Evolutionary conservation across 305 asterid species (phyloP), one percentile per base, ranked within the genome.

Genomic region (Petunia hybrid): DNA sequence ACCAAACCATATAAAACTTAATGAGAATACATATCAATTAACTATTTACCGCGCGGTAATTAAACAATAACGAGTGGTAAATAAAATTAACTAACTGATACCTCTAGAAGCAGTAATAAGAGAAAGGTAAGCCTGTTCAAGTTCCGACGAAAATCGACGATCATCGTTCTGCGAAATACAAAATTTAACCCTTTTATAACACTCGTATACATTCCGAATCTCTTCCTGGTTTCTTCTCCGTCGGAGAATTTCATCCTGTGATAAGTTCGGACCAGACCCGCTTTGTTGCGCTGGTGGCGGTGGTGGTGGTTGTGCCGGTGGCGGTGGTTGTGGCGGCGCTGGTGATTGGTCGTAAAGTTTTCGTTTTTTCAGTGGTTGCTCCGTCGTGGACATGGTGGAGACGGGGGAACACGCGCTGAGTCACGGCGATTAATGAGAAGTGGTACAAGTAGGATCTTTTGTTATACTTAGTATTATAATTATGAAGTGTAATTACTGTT

Each of bases 321-420:
- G 90, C 39, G 86, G 86, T 16, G 80, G 80, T 39, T 85, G 78
- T 4, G 92, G 88, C 3, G 84, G 87, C 16, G 89, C 76, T 43
- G 90, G 62, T 14, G 88, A 83, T 69, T 84, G 92, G 66, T 93
- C 97, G 89, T 89, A 87, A 5, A 95, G 86, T 85, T 90, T 93
- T 55, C 97, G 91, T 92, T 93, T 95, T 86, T 95, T 95, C 81
- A 88, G 91, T 84, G 99, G 99, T 88, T 93, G 98, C 91, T 95
- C 99, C 85, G 97, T 87, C 81, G 90, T 83, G 70, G 96, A 90
- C 97, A 92, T 92, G 89, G 86, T 80, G 83, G 71, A 38, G 57
- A 40, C 63, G 55, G 40, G 67, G 81, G 76, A 43, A 73, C 63
- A 73, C 46, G 36, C 53, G 69, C 76, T 59, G 22, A 45, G 13